A percentile compares a stretch with the other conserved stretches of the same genome.
These are phyloP conservation scores for Brettanomyces nanus DNA, from an alignment of 805 yeast genomes.

Conservation along the genomic window DNA sequence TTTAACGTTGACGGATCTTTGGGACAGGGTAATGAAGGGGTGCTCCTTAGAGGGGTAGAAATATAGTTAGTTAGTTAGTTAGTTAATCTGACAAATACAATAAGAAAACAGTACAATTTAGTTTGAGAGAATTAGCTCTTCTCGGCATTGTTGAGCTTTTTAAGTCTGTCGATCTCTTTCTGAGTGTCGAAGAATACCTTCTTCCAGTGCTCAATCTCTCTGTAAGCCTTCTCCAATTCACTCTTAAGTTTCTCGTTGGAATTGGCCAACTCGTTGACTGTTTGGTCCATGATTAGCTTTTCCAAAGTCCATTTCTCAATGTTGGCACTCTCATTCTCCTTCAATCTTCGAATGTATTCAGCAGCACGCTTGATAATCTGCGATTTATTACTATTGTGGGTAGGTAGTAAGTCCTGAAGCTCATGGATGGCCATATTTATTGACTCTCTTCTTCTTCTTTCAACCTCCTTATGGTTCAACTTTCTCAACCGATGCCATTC, in stretches of 20 bases:
- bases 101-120: not conserved
- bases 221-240: constrained; percentile 85
- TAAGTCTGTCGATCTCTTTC: not conserved
- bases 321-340: constrained; percentile 82
- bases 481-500: constrained; percentile 81
- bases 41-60: constrained; percentile 51
- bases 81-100: not conserved
- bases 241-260: constrained; percentile 81
- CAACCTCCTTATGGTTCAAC: constrained; percentile 93
- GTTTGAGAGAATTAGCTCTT: too few relatives aligned
- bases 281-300: constrained; percentile 86
- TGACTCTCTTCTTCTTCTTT: constrained; percentile 82
- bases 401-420: constrained; percentile 69
- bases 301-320: constrained; percentile 95
- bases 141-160: not conserved
- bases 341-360: constrained; percentile 81
- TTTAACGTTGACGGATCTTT: constrained; percentile 48
- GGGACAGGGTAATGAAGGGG: constrained; percentile 60
- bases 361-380: constrained; percentile 83
- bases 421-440: constrained; percentile 83
- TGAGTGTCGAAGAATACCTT: constrained; percentile 25
- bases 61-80: constrained; percentile 14
- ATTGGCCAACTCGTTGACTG: constrained; percentile 73
- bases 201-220: constrained; percentile 84
- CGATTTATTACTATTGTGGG: constrained; percentile 82